These are phyloP conservation scores for Cladosporium colombiae DNA, from an alignment of 2,329 filamentous ascomycete species.

Conservation along the genomic window DNA sequence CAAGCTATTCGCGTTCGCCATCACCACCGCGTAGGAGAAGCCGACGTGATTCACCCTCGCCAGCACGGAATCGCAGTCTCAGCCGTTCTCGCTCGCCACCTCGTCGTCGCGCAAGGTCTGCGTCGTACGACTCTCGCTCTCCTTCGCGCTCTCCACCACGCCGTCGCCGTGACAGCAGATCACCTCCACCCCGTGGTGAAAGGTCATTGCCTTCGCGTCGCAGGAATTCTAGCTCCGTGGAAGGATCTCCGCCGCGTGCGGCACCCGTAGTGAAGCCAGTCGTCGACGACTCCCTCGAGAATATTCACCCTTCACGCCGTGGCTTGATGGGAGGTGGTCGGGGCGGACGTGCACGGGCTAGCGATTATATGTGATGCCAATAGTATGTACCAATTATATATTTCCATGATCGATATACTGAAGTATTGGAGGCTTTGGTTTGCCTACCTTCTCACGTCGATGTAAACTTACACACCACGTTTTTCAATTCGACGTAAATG, in stretches of 20 bases:
- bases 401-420: neutral
- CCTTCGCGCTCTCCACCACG: slow-evolving; percentile 24
- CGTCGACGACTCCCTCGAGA: slow-evolving; percentile 33
- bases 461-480: neutral
- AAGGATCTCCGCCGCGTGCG: slow-evolving; percentile 30
- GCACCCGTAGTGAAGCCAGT: slow-evolving; percentile 18
- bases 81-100: slow-evolving; percentile 23
- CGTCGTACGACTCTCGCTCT: slow-evolving; percentile 29
- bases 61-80: slow-evolving; percentile 20
- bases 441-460: neutral
- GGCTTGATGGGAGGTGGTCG: slow-evolving; percentile 33
- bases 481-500: neutral
- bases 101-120: slow-evolving; percentile 21
- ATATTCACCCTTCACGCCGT: slow-evolving; percentile 40
- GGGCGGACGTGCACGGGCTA: slow-evolving; percentile 27
- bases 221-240: slow-evolving; percentile 35
- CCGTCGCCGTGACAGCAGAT: slow-evolving; percentile 6
- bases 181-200: neutral
- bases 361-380: slow-evolving; percentile 30
- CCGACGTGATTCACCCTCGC: slow-evolving; percentile 23
- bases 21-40: slow-evolving; percentile 4
- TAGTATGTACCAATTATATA: slow-evolving; percentile 16
- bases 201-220: slow-evolving; percentile 23
- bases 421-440: neutral
- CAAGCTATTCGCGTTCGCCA: slow-evolving; percentile 18